phyloP scores from a whole-genome alignment of 2,329 filamentous ascomycete species.

The Ciborinia camelliae region DNA sequence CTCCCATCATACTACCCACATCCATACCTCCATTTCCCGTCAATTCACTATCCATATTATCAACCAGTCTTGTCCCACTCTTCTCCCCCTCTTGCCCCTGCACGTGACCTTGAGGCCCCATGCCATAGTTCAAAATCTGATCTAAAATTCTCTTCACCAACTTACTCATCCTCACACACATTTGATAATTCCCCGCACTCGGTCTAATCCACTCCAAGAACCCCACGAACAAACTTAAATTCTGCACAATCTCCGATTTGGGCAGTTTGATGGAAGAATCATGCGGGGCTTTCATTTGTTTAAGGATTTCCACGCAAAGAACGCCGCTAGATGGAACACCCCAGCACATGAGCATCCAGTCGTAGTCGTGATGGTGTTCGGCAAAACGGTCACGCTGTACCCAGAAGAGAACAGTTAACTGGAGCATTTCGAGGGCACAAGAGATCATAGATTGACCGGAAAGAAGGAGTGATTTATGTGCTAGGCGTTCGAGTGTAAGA shows the following conservation, averaged over 20 bases:
- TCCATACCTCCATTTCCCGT: background rate
- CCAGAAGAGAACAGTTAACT: conserved; percentile 47
- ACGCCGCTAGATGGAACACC: conserved; percentile 50
- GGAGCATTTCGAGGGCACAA: conserved; percentile 47
- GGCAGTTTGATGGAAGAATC: conserved; percentile 39
- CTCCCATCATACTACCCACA: conserved; percentile 16
- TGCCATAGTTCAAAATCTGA: conserved; percentile 40
- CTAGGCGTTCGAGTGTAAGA: conserved; percentile 56
- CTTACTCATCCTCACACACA: conserved; percentile 46
- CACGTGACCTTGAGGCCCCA: background rate
- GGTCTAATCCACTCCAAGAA: conserved; percentile 52
- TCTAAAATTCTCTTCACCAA: conserved; percentile 52
- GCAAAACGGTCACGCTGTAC: conserved; percentile 48
- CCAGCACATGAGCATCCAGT: conserved; percentile 49
- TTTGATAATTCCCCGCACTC: conserved; percentile 47
- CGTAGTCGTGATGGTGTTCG: conserved; percentile 44
- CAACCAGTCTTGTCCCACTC: background rate
- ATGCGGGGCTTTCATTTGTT: conserved; percentile 40
- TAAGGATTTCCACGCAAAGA: conserved; percentile 49
- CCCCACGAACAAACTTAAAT: conserved; percentile 49
- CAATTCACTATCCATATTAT: background rate
- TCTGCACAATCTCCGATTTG: conserved; percentile 49
- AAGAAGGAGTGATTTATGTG: conserved; percentile 45
- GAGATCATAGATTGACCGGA: conserved; percentile 44
- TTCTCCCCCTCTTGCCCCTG: background rate